Evolutionary conservation across 2,329 filamentous ascomycete species (phyloP).

Genomic region (Davidsoniella eucalypti): DNA sequence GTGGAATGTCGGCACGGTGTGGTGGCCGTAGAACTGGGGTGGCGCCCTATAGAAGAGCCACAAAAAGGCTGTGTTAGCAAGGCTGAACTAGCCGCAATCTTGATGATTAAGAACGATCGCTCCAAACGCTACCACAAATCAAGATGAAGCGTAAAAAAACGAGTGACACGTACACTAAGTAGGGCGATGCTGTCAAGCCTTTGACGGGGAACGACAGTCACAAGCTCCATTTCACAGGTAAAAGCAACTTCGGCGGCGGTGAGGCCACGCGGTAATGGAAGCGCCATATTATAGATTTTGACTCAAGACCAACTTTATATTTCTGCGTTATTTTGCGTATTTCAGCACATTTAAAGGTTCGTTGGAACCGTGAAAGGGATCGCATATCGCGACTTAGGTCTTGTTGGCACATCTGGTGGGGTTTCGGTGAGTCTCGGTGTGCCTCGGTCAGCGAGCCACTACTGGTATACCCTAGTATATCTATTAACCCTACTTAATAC

Average conservation of each 20-base stretch:
- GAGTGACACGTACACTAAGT: conserved; percentile 51
- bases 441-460: no score
- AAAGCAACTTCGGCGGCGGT: conserved; percentile 83
- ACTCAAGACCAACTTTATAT: neutral
- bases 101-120: neutral
- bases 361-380: neutral
- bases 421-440: neutral
- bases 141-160: conserved; percentile 11
- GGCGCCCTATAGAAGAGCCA: conserved; percentile 43
- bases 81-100: neutral
- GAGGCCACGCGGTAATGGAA: conserved; percentile 37
- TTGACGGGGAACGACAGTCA: conserved; percentile 84
- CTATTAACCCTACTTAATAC: no score
- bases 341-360: no score
- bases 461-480: no score
- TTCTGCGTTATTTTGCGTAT: neutral
- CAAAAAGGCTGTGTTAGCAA: conserved; percentile 7
- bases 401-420: neutral
- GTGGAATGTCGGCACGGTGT: conserved; percentile 59
- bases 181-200: conserved; percentile 72
- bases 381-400: no score
- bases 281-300: conserved; percentile 25
- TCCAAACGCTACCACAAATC: neutral
- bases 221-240: conserved; percentile 91
- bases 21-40: conserved; percentile 66